These are phyloP conservation scores for Epichloe typhina DNA, from an alignment of 2,329 filamentous ascomycete genomes.

Conservation along the genomic window DNA sequence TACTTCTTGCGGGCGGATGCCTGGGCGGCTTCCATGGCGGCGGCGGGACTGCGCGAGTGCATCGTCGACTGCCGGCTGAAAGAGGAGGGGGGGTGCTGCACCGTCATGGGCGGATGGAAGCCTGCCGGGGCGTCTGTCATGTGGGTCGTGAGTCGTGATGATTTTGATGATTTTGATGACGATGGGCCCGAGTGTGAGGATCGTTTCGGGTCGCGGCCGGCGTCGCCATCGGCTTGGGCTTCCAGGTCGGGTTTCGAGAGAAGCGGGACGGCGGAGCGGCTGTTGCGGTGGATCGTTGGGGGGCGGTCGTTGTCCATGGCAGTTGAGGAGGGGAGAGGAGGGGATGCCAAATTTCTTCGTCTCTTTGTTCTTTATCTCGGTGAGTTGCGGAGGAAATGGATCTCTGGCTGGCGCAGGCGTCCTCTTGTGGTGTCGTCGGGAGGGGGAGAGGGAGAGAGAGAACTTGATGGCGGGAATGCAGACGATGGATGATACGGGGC, in stretches of 20 bases:
- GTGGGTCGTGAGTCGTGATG: conserved; percentile 14
- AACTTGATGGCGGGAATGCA: no score
- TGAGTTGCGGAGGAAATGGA: no score
- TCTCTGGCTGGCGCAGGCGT: no score
- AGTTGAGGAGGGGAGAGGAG: no score
- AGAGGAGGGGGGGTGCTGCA: conserved; percentile 8
- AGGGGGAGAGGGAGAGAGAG: no score
- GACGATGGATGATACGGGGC: no score
- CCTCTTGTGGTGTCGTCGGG: no score
- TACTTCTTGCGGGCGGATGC: conserved; percentile 62
- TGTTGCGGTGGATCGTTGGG: conserved; percentile 6
- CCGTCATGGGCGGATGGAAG: not conserved
- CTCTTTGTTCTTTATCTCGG: no score
- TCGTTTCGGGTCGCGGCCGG: conserved; percentile 14
- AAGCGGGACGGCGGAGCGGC: conserved; percentile 9
- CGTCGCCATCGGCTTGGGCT: not conserved
- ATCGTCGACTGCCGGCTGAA: conserved; percentile 47
- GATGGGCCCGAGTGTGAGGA: conserved; percentile 8
- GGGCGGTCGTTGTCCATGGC: conserved; percentile 6
- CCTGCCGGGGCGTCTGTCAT: conserved; percentile 10
- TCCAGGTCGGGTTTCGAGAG: conserved; percentile 10
- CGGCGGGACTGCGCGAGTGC: conserved; percentile 62
- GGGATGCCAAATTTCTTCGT: no score
- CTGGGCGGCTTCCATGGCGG: conserved; percentile 17
- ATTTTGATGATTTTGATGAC: conserved; percentile 10